Conservation (phyloP, 306 rosid species). For the Rosa chinensis region DNA sequence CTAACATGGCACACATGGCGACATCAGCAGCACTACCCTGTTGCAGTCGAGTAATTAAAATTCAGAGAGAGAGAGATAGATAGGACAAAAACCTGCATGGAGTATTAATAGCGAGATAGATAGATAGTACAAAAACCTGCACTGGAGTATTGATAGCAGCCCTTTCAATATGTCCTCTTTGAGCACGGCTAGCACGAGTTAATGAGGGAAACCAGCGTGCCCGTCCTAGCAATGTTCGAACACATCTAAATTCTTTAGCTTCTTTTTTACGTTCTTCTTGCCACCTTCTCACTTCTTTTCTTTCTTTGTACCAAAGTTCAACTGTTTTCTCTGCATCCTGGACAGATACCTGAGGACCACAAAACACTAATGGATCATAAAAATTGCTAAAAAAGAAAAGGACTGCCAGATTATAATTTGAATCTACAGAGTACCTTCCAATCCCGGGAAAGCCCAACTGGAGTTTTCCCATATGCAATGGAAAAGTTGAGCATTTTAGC, state of each 20-base stretch:
- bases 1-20: constrained; percentile 98
- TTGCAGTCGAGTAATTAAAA: constrained; percentile 31
- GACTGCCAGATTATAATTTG: constrained; percentile 2
- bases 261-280: constrained; percentile 76
- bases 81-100: constrained; percentile 65
- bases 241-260: constrained; percentile 51
- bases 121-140: constrained; percentile 51
- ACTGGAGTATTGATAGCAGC: constrained; percentile 98
- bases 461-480: constrained; percentile 95
- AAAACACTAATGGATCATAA: constrained; percentile 10
- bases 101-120: constrained; percentile 13
- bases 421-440: constrained; percentile 66
- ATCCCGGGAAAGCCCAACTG: constrained; percentile 87
- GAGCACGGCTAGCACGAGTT: constrained; percentile 53
- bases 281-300: constrained; percentile 82
- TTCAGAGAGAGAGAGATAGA: constrained; percentile 7
- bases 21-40: constrained; percentile 99
- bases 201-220: constrained; percentile 76
- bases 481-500: constrained; percentile 98
- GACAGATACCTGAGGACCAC: constrained; percentile 68
- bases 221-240: constrained; percentile 80
- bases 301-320: constrained; percentile 83
- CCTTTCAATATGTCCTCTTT: constrained; percentile 86
- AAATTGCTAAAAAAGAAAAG: not conserved
- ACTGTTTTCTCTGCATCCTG: constrained; percentile 88